Base-by-base conservation (phyloP, 2,329 filamentous ascomycete species). In the Fusarium sarcochroum region DNA sequence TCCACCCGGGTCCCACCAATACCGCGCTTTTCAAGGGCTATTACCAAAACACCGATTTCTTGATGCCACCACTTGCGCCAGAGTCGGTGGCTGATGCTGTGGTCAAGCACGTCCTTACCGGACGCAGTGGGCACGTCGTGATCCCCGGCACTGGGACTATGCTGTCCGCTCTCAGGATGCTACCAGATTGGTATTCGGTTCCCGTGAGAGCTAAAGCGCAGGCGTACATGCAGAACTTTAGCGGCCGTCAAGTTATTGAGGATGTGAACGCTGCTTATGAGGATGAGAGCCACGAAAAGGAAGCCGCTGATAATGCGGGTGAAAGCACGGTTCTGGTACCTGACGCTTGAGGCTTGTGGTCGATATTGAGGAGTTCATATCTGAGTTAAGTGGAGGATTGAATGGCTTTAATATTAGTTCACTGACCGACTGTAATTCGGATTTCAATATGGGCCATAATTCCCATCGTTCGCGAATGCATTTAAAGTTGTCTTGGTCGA, bases 131-230 rank as follows among this genome's bases (percentile, higher is more conserved):
- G 6, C 81, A 84, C 68, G 72, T 87, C 17, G 78, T 86, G 20
- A 68, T 87, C 23, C 83, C 86, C 7, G 69, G 58, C 2, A 80
- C 84, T 30, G 82, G 79, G 4, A 72, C 70, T 5, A 55, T 77
- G 3, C 69, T 86, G 44, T 69, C 83, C 55, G 79, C 82, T 37
- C 73, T 88, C 59, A 80, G 87, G 34, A 82, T 79, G 0, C 76
- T 88, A 69, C 90, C 91, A n/a, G 79, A 87, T 70, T 93, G 90
- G 90, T 83, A 89, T 73, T 83, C 89, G 78, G 81, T 85, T 69
- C 73, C 77, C 17, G n/a, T 87, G 59, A 79, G 89, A 66, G 80
- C 82, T 32, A 77, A 78, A 61, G 77, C 75, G 21, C 73, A 80
- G 66, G 73, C 66, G 20, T 79, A 79, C 58, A 85, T 85, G 83